Conservation (phyloP, 768 basidiomycete genomes). For the Xerocomus potaroensis region DNA sequence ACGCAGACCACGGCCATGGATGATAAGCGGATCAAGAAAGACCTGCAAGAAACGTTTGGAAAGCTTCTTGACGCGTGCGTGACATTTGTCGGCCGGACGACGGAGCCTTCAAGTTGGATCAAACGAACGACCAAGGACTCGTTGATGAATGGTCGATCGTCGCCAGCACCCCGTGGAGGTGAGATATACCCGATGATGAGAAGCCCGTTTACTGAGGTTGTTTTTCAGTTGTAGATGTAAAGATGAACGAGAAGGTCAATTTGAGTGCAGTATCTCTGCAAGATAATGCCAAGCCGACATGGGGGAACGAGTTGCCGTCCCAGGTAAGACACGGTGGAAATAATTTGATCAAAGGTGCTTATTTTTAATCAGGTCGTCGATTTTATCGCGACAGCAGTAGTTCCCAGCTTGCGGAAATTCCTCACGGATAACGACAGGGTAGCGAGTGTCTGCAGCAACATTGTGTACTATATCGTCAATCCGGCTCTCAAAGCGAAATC, state of each 20-base stretch:
- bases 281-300: slow-evolving; percentile 26
- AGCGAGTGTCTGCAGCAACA: slow-evolving; percentile 70
- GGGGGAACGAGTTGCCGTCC: slow-evolving; percentile 26
- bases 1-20: slow-evolving; percentile 89
- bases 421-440: slow-evolving; percentile 84
- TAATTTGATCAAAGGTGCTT: slow-evolving; percentile 1
- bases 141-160: slow-evolving; percentile 65
- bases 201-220: slow-evolving; percentile 1
- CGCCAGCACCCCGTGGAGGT: slow-evolving; percentile 59
- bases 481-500: slow-evolving; percentile 77
- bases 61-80: slow-evolving; percentile 83
- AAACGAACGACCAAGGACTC: slow-evolving; percentile 64
- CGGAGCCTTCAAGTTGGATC: slow-evolving; percentile 78
- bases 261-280: slow-evolving; percentile 39
- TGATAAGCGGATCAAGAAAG: slow-evolving; percentile 81
- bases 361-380: slow-evolving; percentile 52
- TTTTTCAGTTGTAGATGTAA: slow-evolving; percentile 33
- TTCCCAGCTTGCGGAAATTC: slow-evolving; percentile 76
- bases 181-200: slow-evolving; percentile 7
- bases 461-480: slow-evolving; percentile 78
- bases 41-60: slow-evolving; percentile 86
- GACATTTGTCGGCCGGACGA: slow-evolving; percentile 64
- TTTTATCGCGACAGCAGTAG: slow-evolving; percentile 62
- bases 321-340: slow-evolving; percentile 26
- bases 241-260: slow-evolving; percentile 60